Evolutionary conservation across 2,329 filamentous ascomycete genomes (phyloP), one percentile per base, ranked within the genome.

Genomic region (Metarhizium sp.): DNA sequence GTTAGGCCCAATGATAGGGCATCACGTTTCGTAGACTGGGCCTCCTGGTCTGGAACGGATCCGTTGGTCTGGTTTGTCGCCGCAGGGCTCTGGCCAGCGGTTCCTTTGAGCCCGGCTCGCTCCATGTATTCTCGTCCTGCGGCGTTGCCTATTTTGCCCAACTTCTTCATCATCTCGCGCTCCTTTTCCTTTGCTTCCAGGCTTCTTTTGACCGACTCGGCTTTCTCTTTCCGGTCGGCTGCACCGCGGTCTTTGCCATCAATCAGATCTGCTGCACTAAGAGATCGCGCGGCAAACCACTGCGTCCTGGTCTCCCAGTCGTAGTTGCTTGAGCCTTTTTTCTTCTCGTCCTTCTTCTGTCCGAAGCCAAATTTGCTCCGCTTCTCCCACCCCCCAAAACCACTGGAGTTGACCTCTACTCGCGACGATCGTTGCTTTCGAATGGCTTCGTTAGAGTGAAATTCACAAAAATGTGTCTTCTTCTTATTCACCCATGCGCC

Each of bases 381-480:
- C 68, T 59, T 55, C 56, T 67, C 55, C 61, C 63, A 57, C 50
- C 62, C 58, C 4, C 72, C 71, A 49, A 73, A 79, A 20, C 79
- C 80, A 69, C 85, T 86, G 13, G 78, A 81, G 65, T 92, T 95
- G 58, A 96, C 79, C 65, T 95, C 91, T 75, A 92, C 85, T 40
- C 92, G 80, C 1, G 78, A 76, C 11, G 82, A 76, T 34, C 77
- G 75, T 54, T 66, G 83, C 66, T 89, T 92, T 54, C 85, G 81
- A 3, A 97, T 74, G 30, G 90, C 86, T 30, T 90, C 76, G 62
- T 95, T 91, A 61, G 95, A 84, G 70, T 99, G 94, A 62, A 87
- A 99, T 60, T 96, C 91, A 72, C 94, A 99, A 67, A 88, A 90
- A 63, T 95, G 86, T 0, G 92, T 96, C 63, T 91, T 89, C 53